A percentile compares a stretch with the other conserved stretches of the same genome.
phyloP scores from a whole-genome alignment of 164 flowering plant genomes.

The Aristolochia californica region DNA sequence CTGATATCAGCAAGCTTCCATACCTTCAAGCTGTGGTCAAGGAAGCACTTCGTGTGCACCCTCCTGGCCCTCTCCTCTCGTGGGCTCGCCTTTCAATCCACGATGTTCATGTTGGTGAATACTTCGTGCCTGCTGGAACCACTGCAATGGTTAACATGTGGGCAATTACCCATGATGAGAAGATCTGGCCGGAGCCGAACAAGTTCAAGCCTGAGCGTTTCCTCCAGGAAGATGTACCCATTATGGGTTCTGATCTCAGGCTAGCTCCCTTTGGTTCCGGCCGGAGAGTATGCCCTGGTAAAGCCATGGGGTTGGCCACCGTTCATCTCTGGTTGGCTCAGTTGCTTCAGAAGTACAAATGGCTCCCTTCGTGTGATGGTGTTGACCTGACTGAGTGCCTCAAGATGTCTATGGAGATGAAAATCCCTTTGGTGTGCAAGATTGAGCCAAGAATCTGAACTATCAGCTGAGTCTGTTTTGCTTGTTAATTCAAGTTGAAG shows the following conservation, averaged over 20 bases:
- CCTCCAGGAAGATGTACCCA: constrained; percentile 15
- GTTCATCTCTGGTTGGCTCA: constrained; percentile 31
- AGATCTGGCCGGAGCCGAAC: constrained; percentile 16
- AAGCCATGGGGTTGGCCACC: constrained; percentile 26
- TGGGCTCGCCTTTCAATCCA: constrained; percentile 29
- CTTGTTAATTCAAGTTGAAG: too few relatives aligned
- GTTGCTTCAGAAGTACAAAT: constrained; percentile 24
- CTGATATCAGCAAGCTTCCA: constrained; percentile 20
- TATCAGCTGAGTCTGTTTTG: too few relatives aligned
- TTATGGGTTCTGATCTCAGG: constrained; percentile 28
- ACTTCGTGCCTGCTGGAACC: constrained; percentile 32
- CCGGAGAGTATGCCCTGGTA: constrained; percentile 31
- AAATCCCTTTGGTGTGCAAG: constrained; percentile 22
- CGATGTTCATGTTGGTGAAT: constrained; percentile 22
- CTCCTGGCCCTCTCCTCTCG: constrained; percentile 30
- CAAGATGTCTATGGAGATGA: constrained; percentile 28
- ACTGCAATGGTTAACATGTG: constrained; percentile 48
- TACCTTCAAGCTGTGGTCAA: constrained; percentile 24
- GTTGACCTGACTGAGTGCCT: constrained; percentile 28
- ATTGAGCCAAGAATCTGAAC: constrained; percentile 15
- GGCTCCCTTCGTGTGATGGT: constrained; percentile 17
- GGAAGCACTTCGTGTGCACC: constrained; percentile 25
- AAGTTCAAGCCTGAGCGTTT: constrained; percentile 22
- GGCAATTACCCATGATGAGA: constrained; percentile 32
- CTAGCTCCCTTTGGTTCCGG: constrained; percentile 42